A percentile compares a stretch with the other conserved stretches of the same genome.
These are phyloP conservation scores for Ophiostoma novo-ulmi DNA, from an alignment of 2,329 filamentous ascomycete genomes.

Conservation along the genomic window DNA sequence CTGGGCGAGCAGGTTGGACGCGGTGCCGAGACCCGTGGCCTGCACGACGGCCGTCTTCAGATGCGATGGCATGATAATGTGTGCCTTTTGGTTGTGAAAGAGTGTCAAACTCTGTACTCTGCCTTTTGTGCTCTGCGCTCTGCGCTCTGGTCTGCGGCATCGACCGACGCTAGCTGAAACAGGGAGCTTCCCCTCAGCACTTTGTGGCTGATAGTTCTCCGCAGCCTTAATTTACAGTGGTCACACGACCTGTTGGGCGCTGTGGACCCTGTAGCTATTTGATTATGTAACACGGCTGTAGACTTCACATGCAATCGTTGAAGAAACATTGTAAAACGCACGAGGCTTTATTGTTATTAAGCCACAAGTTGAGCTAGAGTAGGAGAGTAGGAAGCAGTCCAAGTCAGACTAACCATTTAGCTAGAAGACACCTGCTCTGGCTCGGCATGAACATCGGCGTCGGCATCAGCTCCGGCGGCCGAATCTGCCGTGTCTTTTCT, in stretches of 20 bases:
- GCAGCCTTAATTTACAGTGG: slow-evolving; percentile 4
- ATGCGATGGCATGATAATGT: slow-evolving; percentile 41
- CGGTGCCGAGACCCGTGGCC: slow-evolving; percentile 46
- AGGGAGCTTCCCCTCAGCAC: neutral
- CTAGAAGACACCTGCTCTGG: too few species aligned
- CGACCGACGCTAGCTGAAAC: slow-evolving; percentile 13
- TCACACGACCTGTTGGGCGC: neutral
- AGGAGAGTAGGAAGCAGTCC: too few species aligned
- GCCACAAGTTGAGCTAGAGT: too few species aligned
- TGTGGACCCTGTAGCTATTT: neutral
- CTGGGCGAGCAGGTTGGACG: slow-evolving; percentile 53
- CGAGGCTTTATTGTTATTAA: too few species aligned
- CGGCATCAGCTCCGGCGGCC: too few species aligned
- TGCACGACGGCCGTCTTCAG: slow-evolving; percentile 51
- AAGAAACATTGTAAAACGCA: too few species aligned
- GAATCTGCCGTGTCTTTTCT: too few species aligned
- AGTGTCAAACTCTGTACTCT: neutral
- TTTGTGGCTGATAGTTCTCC: neutral
- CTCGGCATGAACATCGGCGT: too few species aligned
- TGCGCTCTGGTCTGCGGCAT: neutral
- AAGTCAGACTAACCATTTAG: too few species aligned
- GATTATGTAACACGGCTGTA: neutral
- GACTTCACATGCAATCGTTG: neutral
- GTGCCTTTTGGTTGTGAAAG: too few species aligned
- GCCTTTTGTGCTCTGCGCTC: too few species aligned